phyloP scores from a whole-genome alignment of 2,329 filamentous ascomycete genomes.

The Aureobasidium leucospermi region DNA sequence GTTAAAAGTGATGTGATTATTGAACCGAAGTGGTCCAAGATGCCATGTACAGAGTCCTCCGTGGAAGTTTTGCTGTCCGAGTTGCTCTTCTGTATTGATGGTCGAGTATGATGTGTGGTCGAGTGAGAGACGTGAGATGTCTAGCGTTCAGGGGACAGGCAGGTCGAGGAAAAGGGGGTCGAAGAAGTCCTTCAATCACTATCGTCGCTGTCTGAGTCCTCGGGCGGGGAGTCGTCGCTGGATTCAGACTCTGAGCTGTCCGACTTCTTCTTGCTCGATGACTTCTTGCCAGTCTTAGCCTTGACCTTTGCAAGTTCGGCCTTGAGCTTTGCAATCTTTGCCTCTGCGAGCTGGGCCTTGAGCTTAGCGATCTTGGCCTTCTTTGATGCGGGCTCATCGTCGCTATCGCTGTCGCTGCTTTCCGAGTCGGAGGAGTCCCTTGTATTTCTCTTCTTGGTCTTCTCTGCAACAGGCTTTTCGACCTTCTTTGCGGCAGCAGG shows the following conservation, averaged over 20 bases:
- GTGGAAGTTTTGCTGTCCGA: too few relatives aligned
- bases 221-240: not conserved
- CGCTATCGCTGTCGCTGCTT: not conserved
- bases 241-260: not conserved
- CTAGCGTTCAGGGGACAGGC: not conserved
- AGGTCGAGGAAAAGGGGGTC: not conserved
- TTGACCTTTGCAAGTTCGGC: slow-evolving; percentile 3
- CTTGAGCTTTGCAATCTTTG: slow-evolving; percentile 6
- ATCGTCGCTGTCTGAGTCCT: slow-evolving; percentile 5
- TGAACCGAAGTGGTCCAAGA: too few relatives aligned
- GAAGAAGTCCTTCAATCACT: not conserved
- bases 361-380: slow-evolving; percentile 3
- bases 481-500: not conserved
- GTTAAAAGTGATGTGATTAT: too few relatives aligned
- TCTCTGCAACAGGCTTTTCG: not conserved
- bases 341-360: not conserved
- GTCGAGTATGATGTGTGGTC: slow-evolving; percentile 32
- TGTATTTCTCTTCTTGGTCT: slow-evolving; percentile 5
- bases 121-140: not conserved
- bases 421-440: not conserved
- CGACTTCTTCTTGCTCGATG: not conserved
- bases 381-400: not conserved
- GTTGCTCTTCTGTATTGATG: too few relatives aligned
- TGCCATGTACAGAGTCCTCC: too few relatives aligned
- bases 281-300: not conserved